A percentile compares a stretch with the other conserved stretches of the same genome.
phyloP scores from a whole-genome alignment of 2,329 filamentous ascomycete genomes.

The Exophiala sp. region DNA sequence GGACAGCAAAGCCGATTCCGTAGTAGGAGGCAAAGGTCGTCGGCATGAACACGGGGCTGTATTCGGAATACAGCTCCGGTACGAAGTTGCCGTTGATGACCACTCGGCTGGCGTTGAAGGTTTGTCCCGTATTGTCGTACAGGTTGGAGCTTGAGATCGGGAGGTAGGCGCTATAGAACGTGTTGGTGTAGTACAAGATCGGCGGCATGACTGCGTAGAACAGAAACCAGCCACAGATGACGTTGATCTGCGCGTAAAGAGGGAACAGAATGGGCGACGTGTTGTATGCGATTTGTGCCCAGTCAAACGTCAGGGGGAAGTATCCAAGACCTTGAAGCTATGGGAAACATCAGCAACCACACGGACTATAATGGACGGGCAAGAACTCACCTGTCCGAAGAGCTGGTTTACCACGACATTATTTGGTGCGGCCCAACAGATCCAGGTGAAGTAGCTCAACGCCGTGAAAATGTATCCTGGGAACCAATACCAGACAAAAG shows the following conservation, averaged over 20 bases:
- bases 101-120: constrained; percentile 61
- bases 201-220: constrained; percentile 83
- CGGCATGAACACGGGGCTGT: constrained; percentile 62
- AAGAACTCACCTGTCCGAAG: constrained; percentile 70
- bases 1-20: constrained; percentile 65
- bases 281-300: constrained; percentile 83
- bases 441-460: constrained; percentile 80
- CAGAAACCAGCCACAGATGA: constrained; percentile 71
- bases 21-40: constrained; percentile 56
- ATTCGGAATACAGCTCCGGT: constrained; percentile 57
- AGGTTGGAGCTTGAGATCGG: constrained; percentile 59
- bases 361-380: too few species aligned
- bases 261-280: constrained; percentile 78
- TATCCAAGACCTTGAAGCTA: constrained; percentile 63
- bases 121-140: constrained; percentile 61
- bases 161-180: constrained; percentile 56
- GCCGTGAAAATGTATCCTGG: constrained; percentile 78
- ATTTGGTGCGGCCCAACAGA: constrained; percentile 83
- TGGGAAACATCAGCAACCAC: too few species aligned
- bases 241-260: constrained; percentile 81
- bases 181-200: constrained; percentile 62
- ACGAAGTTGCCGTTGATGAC: constrained; percentile 57
- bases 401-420: constrained; percentile 80
- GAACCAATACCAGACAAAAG: constrained; percentile 79
- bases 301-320: constrained; percentile 84